Percentiles rank a stretch among this genome's conserved stretches.
Conservation (phyloP, 2,329 filamentous ascomycete genomes). For the Penicillium sp. region DNA sequence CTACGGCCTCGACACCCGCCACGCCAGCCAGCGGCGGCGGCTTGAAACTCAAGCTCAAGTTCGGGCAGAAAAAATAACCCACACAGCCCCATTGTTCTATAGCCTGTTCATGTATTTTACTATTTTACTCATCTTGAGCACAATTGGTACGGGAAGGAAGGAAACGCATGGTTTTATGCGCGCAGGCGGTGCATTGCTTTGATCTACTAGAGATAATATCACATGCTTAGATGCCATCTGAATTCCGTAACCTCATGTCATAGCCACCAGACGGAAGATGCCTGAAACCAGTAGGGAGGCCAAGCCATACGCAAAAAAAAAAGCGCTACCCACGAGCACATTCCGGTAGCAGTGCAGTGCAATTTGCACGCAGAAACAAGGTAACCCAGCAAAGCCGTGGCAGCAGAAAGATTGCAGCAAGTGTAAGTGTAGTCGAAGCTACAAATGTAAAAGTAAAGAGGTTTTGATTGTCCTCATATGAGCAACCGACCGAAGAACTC, state of each 20-base stretch:
- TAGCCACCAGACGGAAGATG: not conserved
- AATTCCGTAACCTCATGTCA: not conserved
- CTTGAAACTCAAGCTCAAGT: slow-evolving; percentile 45
- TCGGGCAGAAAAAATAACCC: slow-evolving; percentile 33
- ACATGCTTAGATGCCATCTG: not conserved
- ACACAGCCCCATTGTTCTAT: not conserved
- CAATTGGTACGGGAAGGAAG: not conserved
- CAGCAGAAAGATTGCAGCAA: no score
- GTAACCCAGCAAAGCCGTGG: no score
- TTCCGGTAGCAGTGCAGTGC: not conserved
- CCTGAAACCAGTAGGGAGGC: not conserved
- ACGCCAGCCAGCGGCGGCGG: slow-evolving; percentile 34
- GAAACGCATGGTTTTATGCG: slow-evolving; percentile 15
- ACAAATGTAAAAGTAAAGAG: slow-evolving; percentile 15
- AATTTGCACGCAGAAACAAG: not conserved
- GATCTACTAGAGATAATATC: slow-evolving; percentile 9
- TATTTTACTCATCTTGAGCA: slow-evolving; percentile 3
- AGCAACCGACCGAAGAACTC: slow-evolving; percentile 40
- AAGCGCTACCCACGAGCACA: not conserved
- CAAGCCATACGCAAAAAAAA: not conserved
- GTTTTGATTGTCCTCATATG: slow-evolving; percentile 33
- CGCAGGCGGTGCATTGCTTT: slow-evolving; percentile 7
- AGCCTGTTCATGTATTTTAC: slow-evolving; percentile 18
- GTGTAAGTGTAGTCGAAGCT: not conserved
- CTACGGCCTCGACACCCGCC: slow-evolving; percentile 30